Base-by-base conservation (phyloP, 1,284 basidiomycete species). In the Vanrija humicola region DNA sequence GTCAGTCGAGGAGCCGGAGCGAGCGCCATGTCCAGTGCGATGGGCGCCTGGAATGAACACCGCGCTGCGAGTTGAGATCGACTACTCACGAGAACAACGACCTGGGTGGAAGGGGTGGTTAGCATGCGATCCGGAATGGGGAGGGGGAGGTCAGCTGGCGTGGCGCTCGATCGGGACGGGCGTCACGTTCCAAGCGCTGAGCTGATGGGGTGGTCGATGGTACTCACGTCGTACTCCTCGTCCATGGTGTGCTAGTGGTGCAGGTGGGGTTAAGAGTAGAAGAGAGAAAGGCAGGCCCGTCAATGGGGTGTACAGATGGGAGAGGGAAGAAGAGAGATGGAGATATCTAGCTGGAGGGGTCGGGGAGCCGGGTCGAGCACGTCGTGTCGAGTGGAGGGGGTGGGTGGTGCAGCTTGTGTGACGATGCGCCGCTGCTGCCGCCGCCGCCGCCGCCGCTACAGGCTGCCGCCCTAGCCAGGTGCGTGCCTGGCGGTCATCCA, bases 11-110 rank as follows among this genome's bases (percentile, higher is more conserved):
- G 14, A 12, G 34, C 34, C 34, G 34, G 9, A 34, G 34, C 40
- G 40, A 21, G 6, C 38, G 8, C 18, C 3, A 23, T 14, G 34
- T 34, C 34, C 25, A 43, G 43, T 15, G 76, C 70, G 49, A 77
- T 64, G 56, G 29, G 47, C 21, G 21, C 21, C 3, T 23, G 21
- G 21, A 4, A n/a, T 51, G 7, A 10, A 16, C 23, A 21, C 2
- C 50, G 39, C 18, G 15, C 43, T 28, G 19, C n/a, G 12, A 39
- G 34, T 12, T 12, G 34, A 34, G 14, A 5, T 14, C 7, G 25
- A 26, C 57, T 26, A 50, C 73, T 64, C 49, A 75, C 74, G 60
- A 95, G 84, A 68, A 95, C 91, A 74, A 95, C 84, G 74, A 93
- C 90, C 91, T 94, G 68, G 54, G 50, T 62, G 25, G 10, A 39